Conservation (phyloP, 345 rosid genomes). For the Laguncularia racemosa region DNA sequence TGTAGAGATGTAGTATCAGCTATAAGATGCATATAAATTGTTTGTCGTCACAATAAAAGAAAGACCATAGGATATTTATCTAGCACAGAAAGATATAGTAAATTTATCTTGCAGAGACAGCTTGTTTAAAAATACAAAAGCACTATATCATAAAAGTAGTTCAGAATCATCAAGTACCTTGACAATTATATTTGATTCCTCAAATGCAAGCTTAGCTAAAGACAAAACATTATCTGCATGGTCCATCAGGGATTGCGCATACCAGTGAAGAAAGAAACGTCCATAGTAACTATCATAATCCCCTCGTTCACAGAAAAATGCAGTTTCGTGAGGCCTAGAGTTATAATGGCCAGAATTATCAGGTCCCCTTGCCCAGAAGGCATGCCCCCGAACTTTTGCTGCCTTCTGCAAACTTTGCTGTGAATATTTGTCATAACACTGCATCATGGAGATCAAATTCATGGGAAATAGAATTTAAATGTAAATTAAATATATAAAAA, state of each 20-base stretch:
- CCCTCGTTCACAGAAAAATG: slow-evolving; percentile 84
- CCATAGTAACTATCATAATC: slow-evolving; percentile 94
- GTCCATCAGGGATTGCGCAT: slow-evolving; percentile 54
- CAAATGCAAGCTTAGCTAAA: slow-evolving; percentile 77
- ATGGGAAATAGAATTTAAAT: neutral
- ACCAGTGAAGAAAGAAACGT: slow-evolving; percentile 91
- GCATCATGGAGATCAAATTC: slow-evolving; percentile 14
- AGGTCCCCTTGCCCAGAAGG: slow-evolving; percentile 86
- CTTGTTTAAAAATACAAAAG: no score
- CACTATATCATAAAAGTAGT: no score
- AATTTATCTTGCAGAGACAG: no score
- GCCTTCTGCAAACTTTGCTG: slow-evolving; percentile 60
- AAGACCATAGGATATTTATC: no score
- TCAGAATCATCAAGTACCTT: slow-evolving; percentile 37
- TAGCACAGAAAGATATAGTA: no score
- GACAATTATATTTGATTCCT: slow-evolving; percentile 60
- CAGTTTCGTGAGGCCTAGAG: slow-evolving; percentile 89
- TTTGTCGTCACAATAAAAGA: no score
- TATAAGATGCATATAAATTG: no score
- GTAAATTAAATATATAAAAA: neutral
- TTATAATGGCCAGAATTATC: slow-evolving; percentile 87
- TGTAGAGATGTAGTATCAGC: no score
- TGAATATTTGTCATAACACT: slow-evolving; percentile 89
- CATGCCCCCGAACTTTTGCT: slow-evolving; percentile 71
- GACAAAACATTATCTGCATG: slow-evolving; percentile 84